Conservation (phyloP, 2,329 filamentous ascomycete species). For the Cladophialophora psammophila region DNA sequence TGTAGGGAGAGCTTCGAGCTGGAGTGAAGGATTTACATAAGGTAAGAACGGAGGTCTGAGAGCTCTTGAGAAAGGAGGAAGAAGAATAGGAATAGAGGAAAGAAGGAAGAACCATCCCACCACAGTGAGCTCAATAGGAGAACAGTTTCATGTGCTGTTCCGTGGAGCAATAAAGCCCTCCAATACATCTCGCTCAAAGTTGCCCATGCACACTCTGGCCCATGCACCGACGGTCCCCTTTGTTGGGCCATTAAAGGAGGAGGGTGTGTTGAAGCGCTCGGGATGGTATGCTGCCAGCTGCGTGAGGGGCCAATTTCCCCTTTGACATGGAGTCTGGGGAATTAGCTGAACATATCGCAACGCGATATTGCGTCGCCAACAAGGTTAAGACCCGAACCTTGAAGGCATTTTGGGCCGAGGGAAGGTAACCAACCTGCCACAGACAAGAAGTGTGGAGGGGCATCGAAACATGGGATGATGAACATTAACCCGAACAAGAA, state of each 20-base stretch:
- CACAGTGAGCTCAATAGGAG: neutral
- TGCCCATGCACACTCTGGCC: neutral
- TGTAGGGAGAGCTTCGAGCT: no score
- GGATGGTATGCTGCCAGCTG: neutral
- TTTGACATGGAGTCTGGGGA: conserved; percentile 1
- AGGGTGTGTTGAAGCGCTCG: neutral
- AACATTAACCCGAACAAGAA: conserved; percentile 1
- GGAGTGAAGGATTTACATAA: no score
- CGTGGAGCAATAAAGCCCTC: neutral
- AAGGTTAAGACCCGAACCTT: neutral
- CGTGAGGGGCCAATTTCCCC: neutral
- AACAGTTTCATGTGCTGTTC: neutral
- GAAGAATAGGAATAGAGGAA: no score
- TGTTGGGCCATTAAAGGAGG: neutral
- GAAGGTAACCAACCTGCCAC: neutral
- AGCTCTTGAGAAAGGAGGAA: no score
- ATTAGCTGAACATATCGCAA: neutral
- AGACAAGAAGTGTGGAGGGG: neutral
- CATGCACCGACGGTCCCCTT: neutral
- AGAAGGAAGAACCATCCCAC: neutral
- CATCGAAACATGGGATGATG: neutral
- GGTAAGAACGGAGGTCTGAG: no score
- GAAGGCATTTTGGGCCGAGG: neutral
- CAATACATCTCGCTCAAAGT: neutral
- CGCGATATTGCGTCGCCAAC: neutral